phyloP scores from a whole-genome alignment of 139 green algal species.

The Pseudopediastrum boryanum region DNA sequence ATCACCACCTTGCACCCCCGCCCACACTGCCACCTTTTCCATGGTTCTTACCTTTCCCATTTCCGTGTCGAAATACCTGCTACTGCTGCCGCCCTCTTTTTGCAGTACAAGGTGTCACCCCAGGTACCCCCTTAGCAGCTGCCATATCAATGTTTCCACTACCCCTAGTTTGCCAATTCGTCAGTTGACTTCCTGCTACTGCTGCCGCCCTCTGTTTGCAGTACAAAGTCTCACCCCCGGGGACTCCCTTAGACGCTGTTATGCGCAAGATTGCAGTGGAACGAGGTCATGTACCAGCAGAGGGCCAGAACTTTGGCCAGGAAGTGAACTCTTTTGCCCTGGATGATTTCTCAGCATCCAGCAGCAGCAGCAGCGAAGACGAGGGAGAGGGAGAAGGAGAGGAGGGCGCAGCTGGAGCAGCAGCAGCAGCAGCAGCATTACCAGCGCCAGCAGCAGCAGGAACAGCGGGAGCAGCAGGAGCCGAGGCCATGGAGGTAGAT shows the following conservation, averaged over 20 bases:
- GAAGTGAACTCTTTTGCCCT: conserved; percentile 24
- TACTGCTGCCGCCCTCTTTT: no score
- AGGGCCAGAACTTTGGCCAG: background rate
- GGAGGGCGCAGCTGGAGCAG: background rate
- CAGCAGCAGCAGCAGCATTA: background rate
- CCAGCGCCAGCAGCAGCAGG: conserved; percentile 30
- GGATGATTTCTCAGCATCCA: conserved; percentile 4
- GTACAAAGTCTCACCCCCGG: background rate
- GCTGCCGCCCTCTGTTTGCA: background rate
- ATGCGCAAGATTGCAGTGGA: conserved; percentile 17
- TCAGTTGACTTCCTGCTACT: background rate
- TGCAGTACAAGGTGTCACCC: background rate
- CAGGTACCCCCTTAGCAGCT: no score
- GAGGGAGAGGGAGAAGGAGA: background rate
- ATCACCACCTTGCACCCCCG: no score
- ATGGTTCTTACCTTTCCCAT: no score
- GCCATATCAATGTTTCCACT: background rate
- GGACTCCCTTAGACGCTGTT: background rate
- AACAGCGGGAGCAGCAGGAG: conserved; percentile 31
- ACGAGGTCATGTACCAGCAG: conserved; percentile 9
- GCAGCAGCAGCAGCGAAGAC: background rate
- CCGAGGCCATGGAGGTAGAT: no score
- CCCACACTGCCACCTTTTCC: no score
- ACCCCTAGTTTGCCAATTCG: background rate
- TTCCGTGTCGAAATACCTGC: no score